Percentiles rank a stretch among this genome's conserved stretches.
phyloP scores from a whole-genome alignment of 1,284 basidiomycete species.

The Violaceomyces palustris region DNA sequence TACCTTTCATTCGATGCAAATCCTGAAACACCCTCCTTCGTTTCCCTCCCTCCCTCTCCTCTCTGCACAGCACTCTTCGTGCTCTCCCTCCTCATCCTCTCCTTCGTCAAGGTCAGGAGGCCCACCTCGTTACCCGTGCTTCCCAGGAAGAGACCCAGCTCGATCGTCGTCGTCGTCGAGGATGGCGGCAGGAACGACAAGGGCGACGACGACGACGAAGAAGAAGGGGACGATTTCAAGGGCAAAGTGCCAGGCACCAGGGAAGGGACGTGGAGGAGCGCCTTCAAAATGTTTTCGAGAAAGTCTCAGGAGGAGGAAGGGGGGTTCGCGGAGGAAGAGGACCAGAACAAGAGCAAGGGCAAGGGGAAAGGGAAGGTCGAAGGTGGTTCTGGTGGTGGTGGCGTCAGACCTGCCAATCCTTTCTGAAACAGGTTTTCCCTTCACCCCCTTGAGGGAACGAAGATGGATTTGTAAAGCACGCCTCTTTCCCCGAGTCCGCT shows the following conservation, averaged over 20 bases:
- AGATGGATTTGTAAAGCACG: too few relatives aligned
- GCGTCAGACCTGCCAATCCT: too few relatives aligned
- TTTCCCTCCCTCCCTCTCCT: not conserved
- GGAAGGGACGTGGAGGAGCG: slow-evolving; percentile 11
- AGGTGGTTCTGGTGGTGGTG: too few relatives aligned
- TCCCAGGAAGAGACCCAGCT: slow-evolving; percentile 34
- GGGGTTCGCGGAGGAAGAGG: too few relatives aligned
- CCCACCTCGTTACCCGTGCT: slow-evolving; percentile 29
- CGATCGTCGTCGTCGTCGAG: not conserved
- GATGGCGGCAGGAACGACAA: not conserved
- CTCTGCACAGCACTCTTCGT: slow-evolving; percentile 13
- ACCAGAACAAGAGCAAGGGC: too few relatives aligned
- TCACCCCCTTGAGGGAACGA: too few relatives aligned
- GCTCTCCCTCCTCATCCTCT: slow-evolving; percentile 13
- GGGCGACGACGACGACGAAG: not conserved
- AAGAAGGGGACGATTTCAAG: not conserved
- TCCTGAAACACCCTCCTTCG: too few relatives aligned
- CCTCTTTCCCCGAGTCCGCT: too few relatives aligned
- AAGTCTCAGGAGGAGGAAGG: too few relatives aligned
- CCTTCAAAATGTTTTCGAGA: too few relatives aligned
- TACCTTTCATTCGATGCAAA: not conserved
- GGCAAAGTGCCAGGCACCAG: slow-evolving; percentile 5
- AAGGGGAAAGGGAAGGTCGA: too few relatives aligned
- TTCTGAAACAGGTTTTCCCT: too few relatives aligned
- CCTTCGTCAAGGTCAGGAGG: slow-evolving; percentile 31